These are phyloP conservation scores for Sphagnum tenellum DNA, from an alignment of 225 moss, liverwort and hornwort genomes.

Conservation along the genomic window DNA sequence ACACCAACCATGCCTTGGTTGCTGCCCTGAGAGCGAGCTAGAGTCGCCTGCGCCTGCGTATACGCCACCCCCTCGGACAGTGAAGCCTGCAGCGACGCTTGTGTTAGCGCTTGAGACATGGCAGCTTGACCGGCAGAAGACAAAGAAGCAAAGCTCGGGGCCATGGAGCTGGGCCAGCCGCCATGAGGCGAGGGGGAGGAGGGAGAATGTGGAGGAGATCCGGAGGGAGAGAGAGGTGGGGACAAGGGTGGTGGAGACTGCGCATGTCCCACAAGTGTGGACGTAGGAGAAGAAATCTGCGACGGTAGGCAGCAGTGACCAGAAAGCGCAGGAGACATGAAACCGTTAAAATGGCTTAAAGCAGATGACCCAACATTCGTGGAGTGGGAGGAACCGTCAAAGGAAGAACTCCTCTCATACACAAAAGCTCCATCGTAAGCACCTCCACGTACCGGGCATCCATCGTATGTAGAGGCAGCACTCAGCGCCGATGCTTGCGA, in stretches of 20 bases:
- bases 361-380: constrained; percentile 49
- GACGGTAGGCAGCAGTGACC: constrained; percentile 53
- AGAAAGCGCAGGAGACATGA: constrained; percentile 28
- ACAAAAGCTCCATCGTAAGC: constrained; percentile 69
- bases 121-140: constrained; percentile 33
- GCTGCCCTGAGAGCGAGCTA: constrained; percentile 35
- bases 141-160: constrained; percentile 17
- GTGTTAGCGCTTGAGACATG: constrained; percentile 23
- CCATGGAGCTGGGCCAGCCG: constrained; percentile 45
- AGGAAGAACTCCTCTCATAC: constrained; percentile 47
- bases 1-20: constrained; percentile 19
- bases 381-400: constrained; percentile 36
- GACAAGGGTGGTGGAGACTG: constrained; percentile 78
- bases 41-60: constrained; percentile 29
- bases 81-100: constrained; percentile 49
- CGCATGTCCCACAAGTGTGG: constrained; percentile 81
- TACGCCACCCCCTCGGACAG: constrained; percentile 24
- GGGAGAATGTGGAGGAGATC: constrained; percentile 79
- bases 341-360: constrained; percentile 36
- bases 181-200: constrained; percentile 35
- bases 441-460: constrained; percentile 47
- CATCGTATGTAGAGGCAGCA: constrained; percentile 53
- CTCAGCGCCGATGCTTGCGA: constrained; percentile 10
- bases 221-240: constrained; percentile 75
- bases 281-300: constrained; percentile 87